These are phyloP conservation scores for Venturia nashicola DNA, from an alignment of 2,329 filamentous ascomycete species.

Conservation along the genomic window DNA sequence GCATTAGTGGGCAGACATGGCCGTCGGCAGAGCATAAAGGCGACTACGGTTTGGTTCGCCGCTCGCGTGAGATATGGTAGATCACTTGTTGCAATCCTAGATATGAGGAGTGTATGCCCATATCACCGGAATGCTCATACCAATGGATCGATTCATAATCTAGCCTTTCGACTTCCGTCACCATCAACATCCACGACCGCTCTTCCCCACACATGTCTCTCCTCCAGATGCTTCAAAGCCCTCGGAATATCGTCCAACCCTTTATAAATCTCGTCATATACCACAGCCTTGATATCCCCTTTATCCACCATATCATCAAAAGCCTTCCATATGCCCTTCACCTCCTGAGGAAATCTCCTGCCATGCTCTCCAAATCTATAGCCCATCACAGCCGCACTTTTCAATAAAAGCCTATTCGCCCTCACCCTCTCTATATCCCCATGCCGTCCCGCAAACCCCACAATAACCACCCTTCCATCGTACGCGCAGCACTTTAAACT, in stretches of 20 bases:
- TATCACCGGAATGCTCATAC: background rate
- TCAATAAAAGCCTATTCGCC: conserved; percentile 43
- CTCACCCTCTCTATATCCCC: conserved; percentile 42
- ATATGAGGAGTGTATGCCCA: background rate
- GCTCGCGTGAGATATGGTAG: background rate
- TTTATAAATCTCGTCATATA: conserved; percentile 36
- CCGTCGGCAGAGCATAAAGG: background rate
- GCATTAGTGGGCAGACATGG: background rate
- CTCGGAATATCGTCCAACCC: conserved; percentile 37
- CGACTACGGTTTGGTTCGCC: background rate
- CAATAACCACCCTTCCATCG: conserved; percentile 41
- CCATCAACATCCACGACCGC: conserved; percentile 30
- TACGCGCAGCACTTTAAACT: conserved; percentile 43
- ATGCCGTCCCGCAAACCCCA: conserved; percentile 45
- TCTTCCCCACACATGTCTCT: conserved; percentile 43
- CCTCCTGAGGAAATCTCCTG: conserved; percentile 35
- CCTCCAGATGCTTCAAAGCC: conserved; percentile 39
- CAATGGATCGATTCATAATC: background rate
- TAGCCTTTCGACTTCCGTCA: background rate
- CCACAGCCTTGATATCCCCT: conserved; percentile 37
- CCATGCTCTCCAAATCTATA: conserved; percentile 47
- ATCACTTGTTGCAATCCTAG: background rate
- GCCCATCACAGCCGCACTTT: conserved; percentile 39
- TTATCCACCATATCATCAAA: conserved; percentile 36
- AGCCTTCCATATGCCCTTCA: conserved; percentile 37